phyloP scores from a whole-genome alignment of 345 rosid species.

The Kernera saxatilis region DNA sequence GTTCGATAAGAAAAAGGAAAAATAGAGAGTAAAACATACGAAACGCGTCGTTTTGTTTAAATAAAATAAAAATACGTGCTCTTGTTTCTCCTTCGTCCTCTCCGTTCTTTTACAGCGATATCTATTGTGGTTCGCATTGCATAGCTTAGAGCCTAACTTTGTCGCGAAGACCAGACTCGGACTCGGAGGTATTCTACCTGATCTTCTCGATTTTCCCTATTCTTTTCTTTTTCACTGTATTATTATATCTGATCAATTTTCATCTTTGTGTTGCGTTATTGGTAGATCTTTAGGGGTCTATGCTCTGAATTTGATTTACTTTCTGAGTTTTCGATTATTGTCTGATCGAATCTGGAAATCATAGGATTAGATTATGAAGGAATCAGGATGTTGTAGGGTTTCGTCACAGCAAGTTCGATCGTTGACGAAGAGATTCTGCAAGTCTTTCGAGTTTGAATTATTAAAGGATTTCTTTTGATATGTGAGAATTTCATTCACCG shows the following conservation, averaged over 20 bases:
- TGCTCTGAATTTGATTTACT: conserved; percentile 8
- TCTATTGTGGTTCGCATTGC: not conserved
- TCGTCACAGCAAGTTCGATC: not conserved
- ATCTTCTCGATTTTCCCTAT: not conserved
- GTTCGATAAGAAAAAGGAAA: not conserved
- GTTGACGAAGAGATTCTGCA: not conserved
- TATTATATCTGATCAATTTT: not conserved
- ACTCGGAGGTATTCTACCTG: conserved; percentile 15
- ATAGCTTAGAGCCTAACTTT: not conserved
- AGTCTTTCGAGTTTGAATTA: not conserved
- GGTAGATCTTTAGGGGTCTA: conserved; percentile 5
- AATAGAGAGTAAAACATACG: not conserved
- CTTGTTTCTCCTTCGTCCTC: not conserved
- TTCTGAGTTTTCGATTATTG: not conserved
- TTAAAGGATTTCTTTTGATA: too few species aligned
- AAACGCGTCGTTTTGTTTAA: conserved; percentile 14
- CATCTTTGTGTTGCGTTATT: not conserved
- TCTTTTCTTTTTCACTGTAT: not conserved
- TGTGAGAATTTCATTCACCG: not conserved
- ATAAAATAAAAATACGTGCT: not conserved
- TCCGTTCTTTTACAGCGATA: conserved; percentile 2
- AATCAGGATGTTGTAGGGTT: not conserved
- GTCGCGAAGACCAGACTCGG: conserved; percentile 16
- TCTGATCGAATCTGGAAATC: conserved; percentile 15
- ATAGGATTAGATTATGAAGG: not conserved